These are phyloP conservation scores for Flaveria trinervia DNA, from an alignment of 129 eudicot species.

Conservation along the genomic window DNA sequence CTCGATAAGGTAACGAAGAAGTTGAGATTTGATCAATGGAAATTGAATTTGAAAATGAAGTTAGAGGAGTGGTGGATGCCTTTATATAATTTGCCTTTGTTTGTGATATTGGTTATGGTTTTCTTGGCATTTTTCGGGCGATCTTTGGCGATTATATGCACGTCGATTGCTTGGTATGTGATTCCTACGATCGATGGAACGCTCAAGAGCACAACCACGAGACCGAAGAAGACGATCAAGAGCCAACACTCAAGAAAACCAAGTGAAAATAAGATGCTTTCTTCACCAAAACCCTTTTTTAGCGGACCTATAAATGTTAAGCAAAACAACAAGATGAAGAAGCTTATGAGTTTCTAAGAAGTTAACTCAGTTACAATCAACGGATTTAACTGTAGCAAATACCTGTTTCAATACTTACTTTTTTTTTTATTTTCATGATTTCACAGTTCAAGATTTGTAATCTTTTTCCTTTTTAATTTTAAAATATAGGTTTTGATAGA, in stretches of 20 bases:
- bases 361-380: background rate
- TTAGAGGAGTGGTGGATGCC: constrained; percentile 48
- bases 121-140: constrained; percentile 54
- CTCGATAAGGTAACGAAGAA: background rate
- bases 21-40: constrained; percentile 31
- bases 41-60: constrained; percentile 34
- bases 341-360: constrained; percentile 35
- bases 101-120: constrained; percentile 47
- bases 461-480: background rate
- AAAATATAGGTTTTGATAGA: background rate
- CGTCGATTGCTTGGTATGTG: constrained; percentile 61
- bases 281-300: constrained; percentile 36
- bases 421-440: background rate
- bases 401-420: background rate
- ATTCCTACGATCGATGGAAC: constrained; percentile 44
- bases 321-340: constrained; percentile 28
- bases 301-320: constrained; percentile 40
- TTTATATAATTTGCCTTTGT: constrained; percentile 44
- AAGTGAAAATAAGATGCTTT: constrained; percentile 25
- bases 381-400: too few species aligned
- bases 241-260: constrained; percentile 34
- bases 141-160: constrained; percentile 54
- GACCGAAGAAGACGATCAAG: constrained; percentile 35
- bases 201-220: constrained; percentile 4
- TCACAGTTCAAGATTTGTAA: background rate